Evolutionary conservation across 2,329 filamentous ascomycete species (phyloP).

Genomic region (Escovopsis sp.): DNA sequence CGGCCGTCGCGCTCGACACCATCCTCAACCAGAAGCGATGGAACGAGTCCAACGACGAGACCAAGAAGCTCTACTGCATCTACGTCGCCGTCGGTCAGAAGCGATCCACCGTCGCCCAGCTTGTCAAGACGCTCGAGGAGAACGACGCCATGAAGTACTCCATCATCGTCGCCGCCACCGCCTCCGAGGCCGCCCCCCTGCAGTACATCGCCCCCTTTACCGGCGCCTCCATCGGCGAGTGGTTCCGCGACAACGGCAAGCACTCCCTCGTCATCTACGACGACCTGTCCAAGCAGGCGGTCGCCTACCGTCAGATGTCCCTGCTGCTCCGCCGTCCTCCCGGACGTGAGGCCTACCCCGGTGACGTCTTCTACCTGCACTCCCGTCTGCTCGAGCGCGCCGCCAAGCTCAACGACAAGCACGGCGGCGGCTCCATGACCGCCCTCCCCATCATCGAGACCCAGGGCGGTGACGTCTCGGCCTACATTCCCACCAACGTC

Average conservation of each 20-base stretch:
- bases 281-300: conserved; percentile 94
- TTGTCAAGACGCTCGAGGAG: conserved; percentile 99
- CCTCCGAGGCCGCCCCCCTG: conserved; percentile 88
- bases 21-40: conserved; percentile 99
- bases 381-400: conserved; percentile 98
- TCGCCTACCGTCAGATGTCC: conserved; percentile 98
- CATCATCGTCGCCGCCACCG: conserved; percentile 85
- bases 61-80: conserved; percentile 98
- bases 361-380: conserved; percentile 99
- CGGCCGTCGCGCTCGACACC: conserved; percentile 90
- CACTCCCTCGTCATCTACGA: conserved; percentile 88
- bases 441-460: conserved; percentile 97
- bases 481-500: conserved; percentile 99
- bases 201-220: conserved; percentile 94
- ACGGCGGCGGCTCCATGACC: conserved; percentile 90
- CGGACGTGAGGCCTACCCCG: conserved; percentile 97
- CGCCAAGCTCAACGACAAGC: conserved; percentile 96
- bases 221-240: conserved; percentile 52
- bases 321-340: conserved; percentile 93
- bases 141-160: conserved; percentile 99
- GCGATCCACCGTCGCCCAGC: conserved; percentile 96
- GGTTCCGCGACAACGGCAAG: conserved; percentile 69
- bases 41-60: conserved; percentile 78
- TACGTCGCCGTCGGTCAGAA: conserved; percentile 99
- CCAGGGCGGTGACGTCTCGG: conserved; percentile 99